Conservation (phyloP, 1,284 basidiomycete genomes). For the Inonotus hispidus region DNA sequence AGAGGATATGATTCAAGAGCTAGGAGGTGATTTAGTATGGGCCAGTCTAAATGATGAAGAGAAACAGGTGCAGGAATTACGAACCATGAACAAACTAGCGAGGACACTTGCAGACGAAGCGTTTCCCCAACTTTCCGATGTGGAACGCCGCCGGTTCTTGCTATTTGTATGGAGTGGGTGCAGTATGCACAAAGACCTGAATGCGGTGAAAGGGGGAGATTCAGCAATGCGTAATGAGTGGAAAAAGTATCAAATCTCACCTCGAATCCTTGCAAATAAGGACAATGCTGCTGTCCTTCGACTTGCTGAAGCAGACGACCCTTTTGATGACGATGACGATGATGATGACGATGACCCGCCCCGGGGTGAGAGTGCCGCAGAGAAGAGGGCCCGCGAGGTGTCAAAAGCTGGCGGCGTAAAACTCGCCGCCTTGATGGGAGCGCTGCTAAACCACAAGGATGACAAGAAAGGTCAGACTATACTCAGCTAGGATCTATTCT, state of each 20-base stretch:
- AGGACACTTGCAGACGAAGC: conserved; percentile 19
- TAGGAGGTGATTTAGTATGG: conserved; percentile 13
- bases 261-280: not conserved
- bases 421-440: conserved; percentile 26
- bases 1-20: not conserved
- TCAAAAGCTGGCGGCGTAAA: conserved; percentile 29
- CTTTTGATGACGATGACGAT: not conserved
- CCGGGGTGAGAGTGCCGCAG: conserved; percentile 17
- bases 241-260: not conserved
- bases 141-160: conserved; percentile 13
- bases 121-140: conserved; percentile 16
- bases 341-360: not conserved
- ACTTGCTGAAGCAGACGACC: not conserved
- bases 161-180: conserved; percentile 24
- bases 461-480: conserved; percentile 23
- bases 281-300: conserved; percentile 1
- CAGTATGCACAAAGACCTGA: conserved; percentile 28
- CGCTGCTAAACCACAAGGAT: conserved; percentile 32
- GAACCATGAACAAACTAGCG: conserved; percentile 4
- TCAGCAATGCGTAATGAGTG: not conserved
- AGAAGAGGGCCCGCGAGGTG: conserved; percentile 23
- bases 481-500: too few species aligned
- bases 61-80: not conserved
- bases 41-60: conserved; percentile 18
- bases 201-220: conserved; percentile 24